phyloP scores from a whole-genome alignment of 108 stramenopile species.

The Skeletonema tropicum region DNA sequence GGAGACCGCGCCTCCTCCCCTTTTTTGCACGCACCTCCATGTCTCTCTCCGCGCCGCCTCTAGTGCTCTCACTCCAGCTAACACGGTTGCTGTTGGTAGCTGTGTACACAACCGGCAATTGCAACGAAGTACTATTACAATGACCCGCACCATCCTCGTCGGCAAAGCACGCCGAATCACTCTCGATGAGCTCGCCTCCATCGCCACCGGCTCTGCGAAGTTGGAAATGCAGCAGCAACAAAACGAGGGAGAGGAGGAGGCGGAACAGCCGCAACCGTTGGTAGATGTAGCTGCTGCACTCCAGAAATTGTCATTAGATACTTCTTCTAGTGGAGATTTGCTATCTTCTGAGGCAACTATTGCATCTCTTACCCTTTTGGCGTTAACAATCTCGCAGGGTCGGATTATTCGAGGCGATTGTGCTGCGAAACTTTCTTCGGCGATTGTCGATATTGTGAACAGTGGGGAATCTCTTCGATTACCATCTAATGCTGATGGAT shows the following conservation, averaged over 20 bases:
- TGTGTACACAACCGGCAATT: no score
- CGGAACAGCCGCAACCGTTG: not conserved
- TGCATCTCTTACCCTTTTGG: slow-evolving; percentile 35
- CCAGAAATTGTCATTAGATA: slow-evolving; percentile 1
- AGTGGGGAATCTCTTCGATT: not conserved
- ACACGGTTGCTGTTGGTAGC: no score
- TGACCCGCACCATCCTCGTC: slow-evolving; percentile 45
- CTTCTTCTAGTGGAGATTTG: slow-evolving; percentile 1
- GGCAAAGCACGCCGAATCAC: slow-evolving; percentile 56
- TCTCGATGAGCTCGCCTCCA: slow-evolving; percentile 40
- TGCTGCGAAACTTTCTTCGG: slow-evolving; percentile 9
- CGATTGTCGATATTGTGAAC: slow-evolving; percentile 21
- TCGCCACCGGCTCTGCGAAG: slow-evolving; percentile 17
- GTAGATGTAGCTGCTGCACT: slow-evolving; percentile 5
- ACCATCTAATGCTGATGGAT: slow-evolving; percentile 6
- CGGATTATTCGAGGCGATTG: slow-evolving; percentile 25
- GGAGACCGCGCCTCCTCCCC: no score
- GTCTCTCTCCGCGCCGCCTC: no score
- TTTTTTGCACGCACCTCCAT: no score
- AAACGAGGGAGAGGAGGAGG: slow-evolving; percentile 3
- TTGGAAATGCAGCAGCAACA: slow-evolving; percentile 19
- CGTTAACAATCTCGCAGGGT: slow-evolving; percentile 43
- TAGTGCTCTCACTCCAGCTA: no score
- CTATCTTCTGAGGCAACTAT: slow-evolving; percentile 33
- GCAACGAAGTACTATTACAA: not conserved